A percentile compares a stretch with the other conserved stretches of the same genome.
Conservation (phyloP, 192 early-diverging fungal species). For the Coemansia sp. region DNA sequence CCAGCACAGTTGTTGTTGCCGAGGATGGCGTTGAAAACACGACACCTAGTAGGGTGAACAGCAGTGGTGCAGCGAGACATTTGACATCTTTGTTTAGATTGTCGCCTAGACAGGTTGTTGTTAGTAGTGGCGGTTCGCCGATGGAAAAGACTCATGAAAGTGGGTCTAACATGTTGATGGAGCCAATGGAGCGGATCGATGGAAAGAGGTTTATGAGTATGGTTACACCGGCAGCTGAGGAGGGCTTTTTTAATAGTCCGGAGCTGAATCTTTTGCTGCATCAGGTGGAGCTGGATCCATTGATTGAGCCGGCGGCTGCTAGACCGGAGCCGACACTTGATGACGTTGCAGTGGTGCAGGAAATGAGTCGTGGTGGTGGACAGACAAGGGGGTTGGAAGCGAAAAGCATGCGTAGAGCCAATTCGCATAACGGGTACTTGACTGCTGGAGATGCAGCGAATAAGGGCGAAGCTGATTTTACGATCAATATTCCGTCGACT, state of each 20-base stretch:
- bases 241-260: conserved; percentile 36
- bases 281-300: conserved; percentile 19
- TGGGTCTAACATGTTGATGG: background rate
- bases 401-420: background rate
- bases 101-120: background rate
- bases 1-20: background rate
- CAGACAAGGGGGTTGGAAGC: background rate
- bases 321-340: conserved; percentile 4
- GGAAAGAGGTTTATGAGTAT: background rate
- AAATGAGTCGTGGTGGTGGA: conserved; percentile 7
- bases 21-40: background rate
- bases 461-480: conserved; percentile 29
- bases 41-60: background rate
- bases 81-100: conserved; percentile 1
- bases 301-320: background rate
- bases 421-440: background rate
- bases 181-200: background rate
- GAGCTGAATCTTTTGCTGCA: conserved; percentile 39
- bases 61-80: background rate
- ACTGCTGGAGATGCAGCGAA: background rate
- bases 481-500: conserved; percentile 46
- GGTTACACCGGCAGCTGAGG: conserved; percentile 8
- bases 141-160: background rate
- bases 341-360: background rate
- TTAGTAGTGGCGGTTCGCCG: too few species aligned